phyloP scores from a whole-genome alignment of 2,329 filamentous ascomycete genomes.

The Colletotrichum musae region DNA sequence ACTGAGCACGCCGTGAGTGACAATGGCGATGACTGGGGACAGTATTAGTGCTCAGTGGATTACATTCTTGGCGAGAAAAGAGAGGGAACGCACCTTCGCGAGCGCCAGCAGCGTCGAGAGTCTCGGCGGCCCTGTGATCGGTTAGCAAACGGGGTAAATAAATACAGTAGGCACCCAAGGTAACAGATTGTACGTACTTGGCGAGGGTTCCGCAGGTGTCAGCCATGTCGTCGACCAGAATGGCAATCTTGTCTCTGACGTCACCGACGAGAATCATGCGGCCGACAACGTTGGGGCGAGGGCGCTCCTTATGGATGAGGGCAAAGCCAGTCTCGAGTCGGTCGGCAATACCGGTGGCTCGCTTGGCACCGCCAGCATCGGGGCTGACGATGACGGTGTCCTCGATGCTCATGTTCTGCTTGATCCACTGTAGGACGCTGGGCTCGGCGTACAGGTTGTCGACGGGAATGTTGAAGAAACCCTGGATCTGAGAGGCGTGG shows the following conservation, averaged over 20 bases:
- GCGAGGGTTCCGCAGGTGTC: constrained; percentile 89
- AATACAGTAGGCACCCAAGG: too few relatives aligned
- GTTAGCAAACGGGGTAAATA: constrained; percentile 1
- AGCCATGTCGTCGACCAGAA: constrained; percentile 98
- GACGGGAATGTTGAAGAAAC: constrained; percentile 83
- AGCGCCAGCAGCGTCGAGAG: constrained; percentile 35
- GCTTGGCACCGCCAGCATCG: constrained; percentile 89
- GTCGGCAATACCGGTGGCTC: constrained; percentile 88
- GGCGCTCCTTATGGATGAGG: constrained; percentile 86
- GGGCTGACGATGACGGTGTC: constrained; percentile 91
- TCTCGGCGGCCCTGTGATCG: constrained; percentile 33
- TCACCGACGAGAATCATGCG: constrained; percentile 96
- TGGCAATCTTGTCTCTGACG: constrained; percentile 90
- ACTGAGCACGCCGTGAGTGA: constrained; percentile 93
- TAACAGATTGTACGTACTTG: constrained; percentile 77
- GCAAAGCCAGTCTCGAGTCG: constrained; percentile 87
- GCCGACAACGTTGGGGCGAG: constrained; percentile 81
- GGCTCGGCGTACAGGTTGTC: constrained; percentile 88
- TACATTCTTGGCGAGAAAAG: too few relatives aligned
- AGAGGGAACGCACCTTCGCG: constrained; percentile 26
- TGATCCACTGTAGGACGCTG: constrained; percentile 86
- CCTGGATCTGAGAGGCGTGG: constrained; percentile 88
- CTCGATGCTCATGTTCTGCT: constrained; percentile 80
- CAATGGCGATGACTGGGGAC: constrained; percentile 81
- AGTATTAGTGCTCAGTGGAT: neutral